phyloP scores from a whole-genome alignment of 176 grass and related monocot species.

The Tillandsia leiboldiana region DNA sequence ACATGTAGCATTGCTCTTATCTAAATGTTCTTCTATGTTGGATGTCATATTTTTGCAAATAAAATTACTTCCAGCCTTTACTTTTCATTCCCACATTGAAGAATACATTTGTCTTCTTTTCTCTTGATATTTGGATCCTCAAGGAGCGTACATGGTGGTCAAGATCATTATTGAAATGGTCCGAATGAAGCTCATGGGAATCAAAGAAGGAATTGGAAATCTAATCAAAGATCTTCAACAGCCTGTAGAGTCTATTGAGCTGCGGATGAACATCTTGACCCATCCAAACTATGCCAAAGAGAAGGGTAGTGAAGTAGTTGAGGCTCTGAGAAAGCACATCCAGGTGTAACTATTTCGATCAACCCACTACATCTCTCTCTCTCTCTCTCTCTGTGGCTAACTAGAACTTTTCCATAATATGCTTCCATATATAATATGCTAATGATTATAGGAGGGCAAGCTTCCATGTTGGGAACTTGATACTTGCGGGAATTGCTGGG shows the following conservation, averaged over 20 bases:
- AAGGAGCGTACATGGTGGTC: constrained; percentile 80
- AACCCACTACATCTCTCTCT: neutral
- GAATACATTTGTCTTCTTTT: too few species aligned
- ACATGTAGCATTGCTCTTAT: too few species aligned
- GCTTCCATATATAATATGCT: neutral
- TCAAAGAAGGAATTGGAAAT: constrained; percentile 39
- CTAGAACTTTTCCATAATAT: neutral
- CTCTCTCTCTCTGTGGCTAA: neutral
- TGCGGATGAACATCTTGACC: constrained; percentile 64
- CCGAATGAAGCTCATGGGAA: constrained; percentile 41
- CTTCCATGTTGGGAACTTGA: constrained; percentile 52
- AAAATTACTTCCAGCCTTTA: too few species aligned
- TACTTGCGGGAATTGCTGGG: constrained; percentile 58
- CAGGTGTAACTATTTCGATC: constrained; percentile 24
- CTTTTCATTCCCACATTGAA: too few species aligned
- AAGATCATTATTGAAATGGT: constrained; percentile 81
- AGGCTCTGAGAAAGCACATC: constrained; percentile 51
- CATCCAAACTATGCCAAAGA: constrained; percentile 50
- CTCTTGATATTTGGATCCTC: neutral
- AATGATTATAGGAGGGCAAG: constrained; percentile 38
- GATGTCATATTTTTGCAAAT: too few species aligned
- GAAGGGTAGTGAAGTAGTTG: constrained; percentile 27
- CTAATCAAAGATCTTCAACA: constrained; percentile 62
- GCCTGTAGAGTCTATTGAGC: constrained; percentile 40
- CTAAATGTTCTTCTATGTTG: too few species aligned